These are phyloP conservation scores for Penicillium verhagenii DNA, from an alignment of 495 filamentous ascomycete genomes.

Conservation along the genomic window DNA sequence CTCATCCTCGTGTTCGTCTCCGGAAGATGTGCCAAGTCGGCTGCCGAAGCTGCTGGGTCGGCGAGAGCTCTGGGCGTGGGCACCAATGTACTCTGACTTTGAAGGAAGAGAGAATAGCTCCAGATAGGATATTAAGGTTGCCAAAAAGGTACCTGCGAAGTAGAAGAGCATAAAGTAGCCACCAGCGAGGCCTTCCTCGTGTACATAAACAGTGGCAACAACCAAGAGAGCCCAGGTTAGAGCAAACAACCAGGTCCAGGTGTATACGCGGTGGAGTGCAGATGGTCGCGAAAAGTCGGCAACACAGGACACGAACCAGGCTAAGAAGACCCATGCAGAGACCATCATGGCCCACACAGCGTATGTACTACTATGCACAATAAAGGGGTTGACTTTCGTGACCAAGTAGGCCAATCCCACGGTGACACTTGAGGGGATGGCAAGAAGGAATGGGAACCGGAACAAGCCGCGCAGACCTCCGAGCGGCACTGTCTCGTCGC, in stretches of 20 bases:
- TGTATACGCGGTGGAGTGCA: conserved; percentile 79
- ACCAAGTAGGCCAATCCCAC: conserved; percentile 75
- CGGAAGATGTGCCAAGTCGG: conserved; percentile 30
- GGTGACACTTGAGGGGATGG: conserved; percentile 63
- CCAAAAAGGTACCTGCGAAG: conserved; percentile 70
- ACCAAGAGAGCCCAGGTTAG: conserved; percentile 72
- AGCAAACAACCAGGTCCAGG: conserved; percentile 78
- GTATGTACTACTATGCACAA: conserved; percentile 83
- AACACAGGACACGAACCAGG: conserved; percentile 82
- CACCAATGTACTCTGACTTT: conserved; percentile 61
- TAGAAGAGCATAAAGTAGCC: conserved; percentile 84
- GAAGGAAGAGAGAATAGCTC: conserved; percentile 78
- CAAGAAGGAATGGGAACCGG: conserved; percentile 76
- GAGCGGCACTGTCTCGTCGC: conserved; percentile 60
- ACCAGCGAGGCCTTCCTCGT: conserved; percentile 67
- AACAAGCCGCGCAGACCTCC: conserved; percentile 80
- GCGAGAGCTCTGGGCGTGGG: conserved; percentile 31
- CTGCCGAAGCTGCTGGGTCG: conserved; percentile 45
- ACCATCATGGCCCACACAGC: conserved; percentile 86
- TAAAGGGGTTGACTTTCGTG: conserved; percentile 78
- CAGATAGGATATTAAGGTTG: conserved; percentile 67
- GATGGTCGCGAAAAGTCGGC: conserved; percentile 82
- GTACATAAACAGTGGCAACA: conserved; percentile 67
- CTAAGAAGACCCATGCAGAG: conserved; percentile 71
- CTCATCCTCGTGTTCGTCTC: conserved; percentile 38